Conservation (phyloP, 2,329 filamentous ascomycete species). For the Trichophyton simii region DNA sequence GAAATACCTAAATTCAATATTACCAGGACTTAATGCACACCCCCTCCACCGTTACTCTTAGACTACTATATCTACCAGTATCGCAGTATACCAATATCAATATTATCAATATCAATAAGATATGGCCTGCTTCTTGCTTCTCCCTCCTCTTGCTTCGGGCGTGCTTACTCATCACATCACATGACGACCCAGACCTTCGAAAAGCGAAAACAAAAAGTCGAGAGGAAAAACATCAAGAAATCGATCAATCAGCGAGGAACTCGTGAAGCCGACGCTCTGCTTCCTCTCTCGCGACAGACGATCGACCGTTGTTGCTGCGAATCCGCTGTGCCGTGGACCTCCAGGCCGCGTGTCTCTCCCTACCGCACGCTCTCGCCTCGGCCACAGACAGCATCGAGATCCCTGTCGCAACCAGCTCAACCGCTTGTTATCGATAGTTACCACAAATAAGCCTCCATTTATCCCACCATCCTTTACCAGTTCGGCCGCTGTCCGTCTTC, state of each 20-base stretch:
- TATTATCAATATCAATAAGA: background rate
- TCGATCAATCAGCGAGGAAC: background rate
- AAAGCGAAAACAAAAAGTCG: background rate
- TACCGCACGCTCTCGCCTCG: background rate
- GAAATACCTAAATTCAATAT: background rate
- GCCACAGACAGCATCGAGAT: background rate
- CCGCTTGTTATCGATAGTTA: conserved; percentile 6
- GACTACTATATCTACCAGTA: too few relatives aligned
- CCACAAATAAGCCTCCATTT: background rate
- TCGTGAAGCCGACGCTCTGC: background rate
- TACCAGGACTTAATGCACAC: background rate
- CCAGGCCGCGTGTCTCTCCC: background rate
- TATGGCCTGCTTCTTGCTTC: too few relatives aligned
- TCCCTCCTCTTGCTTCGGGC: too few relatives aligned
- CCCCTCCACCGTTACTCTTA: too few relatives aligned
- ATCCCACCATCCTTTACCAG: conserved; percentile 2
- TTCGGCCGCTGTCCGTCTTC: background rate
- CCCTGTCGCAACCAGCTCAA: conserved; percentile 6
- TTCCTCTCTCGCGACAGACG: background rate
- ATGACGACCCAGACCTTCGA: background rate
- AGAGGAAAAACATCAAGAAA: background rate
- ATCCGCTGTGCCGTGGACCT: background rate
- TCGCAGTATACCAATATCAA: background rate
- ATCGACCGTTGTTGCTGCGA: background rate
- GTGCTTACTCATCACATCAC: background rate